These are phyloP conservation scores for Fusarium sp. DNA, from an alignment of 2,329 filamentous ascomycete genomes.

Conservation along the genomic window DNA sequence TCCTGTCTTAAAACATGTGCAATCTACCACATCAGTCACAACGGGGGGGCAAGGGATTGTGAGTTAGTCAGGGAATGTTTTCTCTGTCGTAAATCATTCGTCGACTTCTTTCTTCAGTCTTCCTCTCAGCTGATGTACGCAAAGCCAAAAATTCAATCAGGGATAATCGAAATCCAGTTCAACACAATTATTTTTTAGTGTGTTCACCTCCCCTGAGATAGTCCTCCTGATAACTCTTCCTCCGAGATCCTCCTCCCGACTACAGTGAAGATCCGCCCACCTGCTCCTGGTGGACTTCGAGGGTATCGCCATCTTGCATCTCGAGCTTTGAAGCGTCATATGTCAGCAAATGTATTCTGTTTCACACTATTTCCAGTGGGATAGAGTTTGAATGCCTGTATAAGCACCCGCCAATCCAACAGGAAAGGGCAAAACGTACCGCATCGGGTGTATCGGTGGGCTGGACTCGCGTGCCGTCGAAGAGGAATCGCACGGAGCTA, in stretches of 20 bases:
- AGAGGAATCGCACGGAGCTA: slow-evolving; percentile 89
- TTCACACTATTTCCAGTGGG: neutral
- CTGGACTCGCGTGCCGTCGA: slow-evolving; percentile 94
- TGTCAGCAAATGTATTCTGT: slow-evolving; percentile 17
- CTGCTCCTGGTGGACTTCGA: slow-evolving; percentile 98
- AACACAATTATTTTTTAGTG: slow-evolving; percentile 15
- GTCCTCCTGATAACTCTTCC: slow-evolving; percentile 1
- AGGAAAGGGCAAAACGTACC: slow-evolving; percentile 66
- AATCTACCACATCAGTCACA: neutral
- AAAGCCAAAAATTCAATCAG: slow-evolving; percentile 31
- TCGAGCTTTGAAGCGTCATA: slow-evolving; percentile 73
- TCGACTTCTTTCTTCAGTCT: slow-evolving; percentile 28
- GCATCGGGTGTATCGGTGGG: slow-evolving; percentile 89
- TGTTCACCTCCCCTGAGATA: slow-evolving; percentile 10
- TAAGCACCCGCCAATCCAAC: neutral
- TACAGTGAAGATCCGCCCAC: slow-evolving; percentile 74
- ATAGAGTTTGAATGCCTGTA: neutral
- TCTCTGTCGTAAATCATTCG: slow-evolving; percentile 45
- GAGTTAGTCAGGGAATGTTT: slow-evolving; percentile 45
- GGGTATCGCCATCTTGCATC: slow-evolving; percentile 94
- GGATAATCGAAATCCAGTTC: slow-evolving; percentile 26
- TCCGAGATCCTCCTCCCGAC: neutral
- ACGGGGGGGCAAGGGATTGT: neutral
- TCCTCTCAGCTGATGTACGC: slow-evolving; percentile 38
- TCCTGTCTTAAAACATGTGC: neutral